phyloP scores from a whole-genome alignment of 192 early-diverging fungal species.

The Coemansia sp. region DNA sequence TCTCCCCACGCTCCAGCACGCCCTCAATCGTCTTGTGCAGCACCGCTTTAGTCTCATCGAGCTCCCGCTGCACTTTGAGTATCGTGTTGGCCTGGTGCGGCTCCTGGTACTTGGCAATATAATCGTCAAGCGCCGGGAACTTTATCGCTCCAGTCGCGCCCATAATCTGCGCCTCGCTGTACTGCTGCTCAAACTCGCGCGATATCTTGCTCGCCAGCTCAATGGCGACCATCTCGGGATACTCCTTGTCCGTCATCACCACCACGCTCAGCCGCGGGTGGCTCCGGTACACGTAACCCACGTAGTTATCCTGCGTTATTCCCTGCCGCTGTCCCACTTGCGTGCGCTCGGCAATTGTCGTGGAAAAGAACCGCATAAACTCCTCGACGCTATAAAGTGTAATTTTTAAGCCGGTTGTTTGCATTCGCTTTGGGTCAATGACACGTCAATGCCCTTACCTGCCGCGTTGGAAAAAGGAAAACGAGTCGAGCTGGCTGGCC shows the following conservation, averaged over 20 bases:
- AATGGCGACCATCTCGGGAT: constrained; percentile 87
- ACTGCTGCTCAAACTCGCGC: constrained; percentile 80
- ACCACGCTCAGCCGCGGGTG: constrained; percentile 71
- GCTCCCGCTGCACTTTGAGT: constrained; percentile 89
- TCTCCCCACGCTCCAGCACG: constrained; percentile 83
- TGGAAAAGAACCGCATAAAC: constrained; percentile 81
- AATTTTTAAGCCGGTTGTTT: too few relatives aligned
- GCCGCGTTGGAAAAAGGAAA: constrained; percentile 84
- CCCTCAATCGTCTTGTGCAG: constrained; percentile 94
- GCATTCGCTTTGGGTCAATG: too few relatives aligned
- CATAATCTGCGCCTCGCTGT: constrained; percentile 37
- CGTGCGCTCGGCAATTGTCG: constrained; percentile 85
- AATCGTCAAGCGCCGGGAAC: constrained; percentile 73
- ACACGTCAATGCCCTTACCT: constrained; percentile 29
- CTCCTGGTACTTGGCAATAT: constrained; percentile 84
- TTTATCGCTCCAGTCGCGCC: constrained; percentile 17
- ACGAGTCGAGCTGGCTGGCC: constrained; percentile 73
- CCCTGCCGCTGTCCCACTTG: constrained; percentile 73
- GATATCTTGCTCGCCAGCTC: constrained; percentile 78
- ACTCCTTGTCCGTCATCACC: constrained; percentile 82
- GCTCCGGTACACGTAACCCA: constrained; percentile 78
- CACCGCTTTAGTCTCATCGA: constrained; percentile 96
- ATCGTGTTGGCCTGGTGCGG: constrained; percentile 89
- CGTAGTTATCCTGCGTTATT: constrained; percentile 77
- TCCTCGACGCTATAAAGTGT: constrained; percentile 59